phyloP scores from a whole-genome alignment of 2,329 filamentous ascomycete genomes.

The Fusarium mexicanum region DNA sequence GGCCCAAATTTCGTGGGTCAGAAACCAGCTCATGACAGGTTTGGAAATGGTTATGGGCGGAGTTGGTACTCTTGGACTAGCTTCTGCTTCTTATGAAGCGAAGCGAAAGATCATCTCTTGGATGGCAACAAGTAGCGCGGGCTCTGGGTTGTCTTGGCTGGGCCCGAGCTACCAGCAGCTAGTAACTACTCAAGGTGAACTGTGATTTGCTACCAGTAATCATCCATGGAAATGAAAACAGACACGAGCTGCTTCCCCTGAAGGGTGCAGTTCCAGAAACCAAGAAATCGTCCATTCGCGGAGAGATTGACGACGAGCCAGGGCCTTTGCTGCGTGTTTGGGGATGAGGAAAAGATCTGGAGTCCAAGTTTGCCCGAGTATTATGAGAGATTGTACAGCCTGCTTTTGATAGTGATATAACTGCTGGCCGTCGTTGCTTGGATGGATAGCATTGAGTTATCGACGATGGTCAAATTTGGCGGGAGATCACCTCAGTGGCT shows the following conservation, averaged over 20 bases:
- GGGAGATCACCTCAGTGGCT: constrained; percentile 38
- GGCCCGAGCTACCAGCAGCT: constrained; percentile 33
- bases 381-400: background rate
- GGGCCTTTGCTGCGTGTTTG: background rate
- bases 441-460: background rate
- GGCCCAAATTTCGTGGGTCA: constrained; percentile 19
- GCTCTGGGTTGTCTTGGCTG: constrained; percentile 28
- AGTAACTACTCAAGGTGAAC: constrained; percentile 16
- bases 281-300: background rate
- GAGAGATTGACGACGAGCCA: background rate
- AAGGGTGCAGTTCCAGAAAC: background rate
- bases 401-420: background rate
- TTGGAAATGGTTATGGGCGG: constrained; percentile 8
- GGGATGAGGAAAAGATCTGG: background rate
- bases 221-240: background rate
- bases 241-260: constrained; percentile 18
- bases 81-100: constrained; percentile 10
- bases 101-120: constrained; percentile 25
- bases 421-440: constrained; percentile 3
- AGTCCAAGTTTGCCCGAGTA: background rate
- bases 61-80: constrained; percentile 16
- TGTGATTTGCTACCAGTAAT: constrained; percentile 32
- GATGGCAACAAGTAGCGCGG: constrained; percentile 21
- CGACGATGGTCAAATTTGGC: constrained; percentile 30
- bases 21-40: constrained; percentile 32